Evolutionary conservation across 2,329 filamentous ascomycete genomes (phyloP).

Genomic region (Fusarium palustre): DNA sequence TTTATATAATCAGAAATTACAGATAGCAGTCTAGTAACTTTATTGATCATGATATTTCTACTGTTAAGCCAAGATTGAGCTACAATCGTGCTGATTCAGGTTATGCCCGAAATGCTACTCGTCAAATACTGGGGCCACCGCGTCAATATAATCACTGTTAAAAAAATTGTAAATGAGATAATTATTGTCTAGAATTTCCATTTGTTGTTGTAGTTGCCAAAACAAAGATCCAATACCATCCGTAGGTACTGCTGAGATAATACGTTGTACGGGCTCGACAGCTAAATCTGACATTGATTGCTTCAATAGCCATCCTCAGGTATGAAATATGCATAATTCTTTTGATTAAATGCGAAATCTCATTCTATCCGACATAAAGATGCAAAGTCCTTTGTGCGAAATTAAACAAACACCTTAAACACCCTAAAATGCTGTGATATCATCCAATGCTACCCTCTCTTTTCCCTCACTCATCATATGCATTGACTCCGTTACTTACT

Average conservation of each 20-base stretch:
- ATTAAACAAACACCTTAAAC: neutral
- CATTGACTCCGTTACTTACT: neutral
- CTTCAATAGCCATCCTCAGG: neutral
- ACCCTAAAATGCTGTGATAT: neutral
- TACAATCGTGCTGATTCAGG: too few species aligned
- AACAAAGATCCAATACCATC: neutral
- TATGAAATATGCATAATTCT: too few species aligned
- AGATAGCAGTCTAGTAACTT: too few species aligned
- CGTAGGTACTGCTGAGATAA: neutral
- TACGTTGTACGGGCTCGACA: too few species aligned
- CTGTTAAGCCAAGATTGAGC: too few species aligned
- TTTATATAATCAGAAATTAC: too few species aligned
- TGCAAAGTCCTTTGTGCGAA: neutral
- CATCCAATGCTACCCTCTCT: neutral
- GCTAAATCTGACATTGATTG: neutral
- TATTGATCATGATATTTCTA: too few species aligned
- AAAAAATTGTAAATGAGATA: accelerated
- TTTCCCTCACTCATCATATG: accelerated
- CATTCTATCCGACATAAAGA: neutral
- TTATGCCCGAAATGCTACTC: too few species aligned
- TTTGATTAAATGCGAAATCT: neutral
- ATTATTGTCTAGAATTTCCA: neutral
- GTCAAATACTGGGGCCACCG: too few species aligned
- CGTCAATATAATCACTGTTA: too few species aligned
- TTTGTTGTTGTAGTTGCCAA: neutral